Evolutionary conservation across 2,329 filamentous ascomycete genomes (phyloP), one percentile per base, ranked within the genome.

Genomic region (Scytalidium sp.): DNA sequence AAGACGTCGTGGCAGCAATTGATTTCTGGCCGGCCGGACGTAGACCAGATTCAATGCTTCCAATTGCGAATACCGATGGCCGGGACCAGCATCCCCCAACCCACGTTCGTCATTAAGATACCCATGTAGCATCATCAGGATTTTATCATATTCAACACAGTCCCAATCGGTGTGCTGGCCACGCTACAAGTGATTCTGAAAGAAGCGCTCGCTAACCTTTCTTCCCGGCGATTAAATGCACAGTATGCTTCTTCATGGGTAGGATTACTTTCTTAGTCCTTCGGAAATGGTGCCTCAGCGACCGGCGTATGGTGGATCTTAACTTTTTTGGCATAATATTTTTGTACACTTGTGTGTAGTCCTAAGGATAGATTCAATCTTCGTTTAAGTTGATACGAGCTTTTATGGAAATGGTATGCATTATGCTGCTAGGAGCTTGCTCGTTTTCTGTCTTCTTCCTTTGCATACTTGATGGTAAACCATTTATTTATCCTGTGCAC

Each of bases 1-100:
- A 95, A 66, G 94, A 99, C 66, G 85, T 96, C 46, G 88, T 99
- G 56, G 91, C 94, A 60, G 91, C 90, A 55, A 83, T 99, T 65
- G 94, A 99, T 73, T 99, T 99, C 75, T 99, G 93, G 93, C 62
- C 59, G 41, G 56, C 62, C 32, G 64, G 62, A 39, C 58, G 60
- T 32, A 62, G 61, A 39, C 63, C 60, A 45, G 61, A 66, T 45
- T 45, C 53, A 19, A 57, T 57, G 46, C 46, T 51, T n/a, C 25
- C 51, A 19, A 45, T 52, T 19, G 45, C 54, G 6, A 46, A 49
- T 45, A 22, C 42, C 3, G 56, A 60, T 15, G 41, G 54, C 23
- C 51, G 54, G n/a, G 56, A 61, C 15, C 44, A 47, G 8, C 53
- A 51, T 50, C 57, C 52, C 39, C 53, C 51, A 39, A 61, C 60